Percentiles rank a stretch among this genome's conserved stretches.
phyloP scores from a whole-genome alignment of 352 stramenopile species.

The Pythium volutum region DNA sequence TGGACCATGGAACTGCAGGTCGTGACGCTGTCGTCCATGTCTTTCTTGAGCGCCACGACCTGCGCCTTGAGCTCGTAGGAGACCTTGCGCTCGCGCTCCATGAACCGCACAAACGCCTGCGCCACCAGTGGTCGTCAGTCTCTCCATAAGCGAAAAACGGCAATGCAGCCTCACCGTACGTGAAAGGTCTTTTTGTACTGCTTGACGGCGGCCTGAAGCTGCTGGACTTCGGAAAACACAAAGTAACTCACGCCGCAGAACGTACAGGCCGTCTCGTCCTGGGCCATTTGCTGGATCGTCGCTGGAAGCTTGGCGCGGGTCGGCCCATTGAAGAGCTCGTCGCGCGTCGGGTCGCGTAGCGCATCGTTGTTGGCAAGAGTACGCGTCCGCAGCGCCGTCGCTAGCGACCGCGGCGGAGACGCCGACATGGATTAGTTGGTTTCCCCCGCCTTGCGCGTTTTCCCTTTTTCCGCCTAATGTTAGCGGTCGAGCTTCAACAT shows the following conservation, averaged over 20 bases:
- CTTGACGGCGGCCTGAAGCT: conserved; percentile 64
- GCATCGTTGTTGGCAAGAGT: too few species aligned
- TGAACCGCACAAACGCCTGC: conserved; percentile 64
- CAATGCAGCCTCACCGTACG: conserved; percentile 25
- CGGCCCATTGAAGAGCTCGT: conserved; percentile 66
- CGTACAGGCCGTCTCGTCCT: conserved; percentile 75
- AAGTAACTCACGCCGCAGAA: conserved; percentile 88
- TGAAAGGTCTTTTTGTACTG: conserved; percentile 71
- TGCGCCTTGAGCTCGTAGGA: conserved; percentile 40
- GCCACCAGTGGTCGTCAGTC: not conserved
- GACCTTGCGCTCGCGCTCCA: conserved; percentile 51
- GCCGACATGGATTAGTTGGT: not conserved
- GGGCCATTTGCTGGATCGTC: conserved; percentile 64
- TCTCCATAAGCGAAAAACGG: not conserved
- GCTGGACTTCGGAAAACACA: conserved; percentile 79
- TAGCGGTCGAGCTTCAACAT: conserved; percentile 2
- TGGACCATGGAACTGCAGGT: conserved; percentile 15
- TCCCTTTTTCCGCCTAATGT: not conserved
- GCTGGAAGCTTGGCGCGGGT: conserved; percentile 49
- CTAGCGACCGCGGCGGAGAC: conserved; percentile 13
- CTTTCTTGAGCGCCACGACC: conserved; percentile 33
- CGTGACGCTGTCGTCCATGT: conserved; percentile 30
- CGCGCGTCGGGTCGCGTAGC: conserved; percentile 62
- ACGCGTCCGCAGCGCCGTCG: not conserved
- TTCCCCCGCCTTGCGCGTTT: not conserved